phyloP scores from a whole-genome alignment of 1,284 basidiomycete genomes.

The Cryptococcus wingfieldii region DNA sequence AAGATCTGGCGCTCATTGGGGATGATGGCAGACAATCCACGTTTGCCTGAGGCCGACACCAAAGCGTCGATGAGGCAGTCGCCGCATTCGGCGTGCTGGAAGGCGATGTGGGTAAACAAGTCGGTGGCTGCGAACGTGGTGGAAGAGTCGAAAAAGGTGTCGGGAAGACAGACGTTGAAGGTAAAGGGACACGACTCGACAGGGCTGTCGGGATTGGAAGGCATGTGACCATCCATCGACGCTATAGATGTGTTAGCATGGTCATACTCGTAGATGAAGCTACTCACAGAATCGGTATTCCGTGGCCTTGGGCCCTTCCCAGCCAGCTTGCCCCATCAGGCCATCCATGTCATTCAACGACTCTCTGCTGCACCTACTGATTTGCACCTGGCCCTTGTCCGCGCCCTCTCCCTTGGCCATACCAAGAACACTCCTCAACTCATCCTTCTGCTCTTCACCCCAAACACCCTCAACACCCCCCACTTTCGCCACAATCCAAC shows the following conservation, averaged over 20 bases:
- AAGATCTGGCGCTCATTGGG: constrained; percentile 23
- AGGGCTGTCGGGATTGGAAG: constrained; percentile 8
- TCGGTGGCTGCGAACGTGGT: constrained; percentile 17
- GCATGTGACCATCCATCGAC: constrained; percentile 32
- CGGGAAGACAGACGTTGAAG: constrained; percentile 31
- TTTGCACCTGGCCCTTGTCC: constrained; percentile 1
- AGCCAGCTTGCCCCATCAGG: constrained; percentile 19
- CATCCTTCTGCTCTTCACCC: constrained; percentile 21
- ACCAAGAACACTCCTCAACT: constrained; percentile 21
- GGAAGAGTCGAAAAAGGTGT: constrained; percentile 15
- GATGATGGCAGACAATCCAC: constrained; percentile 43
- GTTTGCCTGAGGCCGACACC: constrained; percentile 33
- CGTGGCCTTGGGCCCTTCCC: constrained; percentile 25
- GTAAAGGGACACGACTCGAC: constrained; percentile 24
- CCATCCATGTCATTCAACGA: constrained; percentile 26
- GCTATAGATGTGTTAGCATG: constrained; percentile 13
- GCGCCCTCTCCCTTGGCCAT: constrained; percentile 11
- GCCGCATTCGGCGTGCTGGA: constrained; percentile 37
- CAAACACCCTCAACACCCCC: constrained; percentile 32
- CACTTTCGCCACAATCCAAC: constrained; percentile 33
- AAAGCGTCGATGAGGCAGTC: constrained; percentile 46
- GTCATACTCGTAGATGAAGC: background rate
- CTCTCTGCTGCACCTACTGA: constrained; percentile 11
- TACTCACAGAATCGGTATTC: constrained; percentile 29
- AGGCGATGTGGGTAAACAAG: constrained; percentile 39